A percentile compares a stretch with the other conserved stretches of the same genome.
phyloP scores from a whole-genome alignment of 1,284 basidiomycete genomes.

The Earliella scabrosa region DNA sequence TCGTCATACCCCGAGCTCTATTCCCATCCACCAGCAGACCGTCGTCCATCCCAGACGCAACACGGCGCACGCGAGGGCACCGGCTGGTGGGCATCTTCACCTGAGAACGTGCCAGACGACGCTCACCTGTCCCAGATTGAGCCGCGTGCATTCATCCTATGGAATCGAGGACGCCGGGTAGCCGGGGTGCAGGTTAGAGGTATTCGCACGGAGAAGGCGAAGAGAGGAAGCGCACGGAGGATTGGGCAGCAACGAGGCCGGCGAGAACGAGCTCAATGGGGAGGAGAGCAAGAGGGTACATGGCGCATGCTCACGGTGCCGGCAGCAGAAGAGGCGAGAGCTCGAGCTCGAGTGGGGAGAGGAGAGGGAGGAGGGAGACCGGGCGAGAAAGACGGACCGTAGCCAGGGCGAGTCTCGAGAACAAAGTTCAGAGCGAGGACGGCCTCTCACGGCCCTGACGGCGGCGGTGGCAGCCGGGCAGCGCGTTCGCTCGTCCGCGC shows the following conservation, averaged over 20 bases:
- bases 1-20: too few species aligned
- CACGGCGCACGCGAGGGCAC: neutral
- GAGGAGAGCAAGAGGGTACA: constrained; percentile 12
- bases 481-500: neutral
- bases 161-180: constrained; percentile 4
- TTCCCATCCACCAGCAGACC: too few species aligned
- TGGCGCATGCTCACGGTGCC: constrained; percentile 2
- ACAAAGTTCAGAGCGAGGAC: neutral
- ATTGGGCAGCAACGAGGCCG: constrained; percentile 10
- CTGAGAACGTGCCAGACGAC: neutral
- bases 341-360: neutral
- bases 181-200: neutral
- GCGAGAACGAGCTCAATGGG: constrained; percentile 12
- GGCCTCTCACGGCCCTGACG: neutral
- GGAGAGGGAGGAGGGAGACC: neutral
- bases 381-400: neutral
- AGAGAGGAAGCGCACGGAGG: constrained; percentile 13
- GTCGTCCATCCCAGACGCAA: too few species aligned
- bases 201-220: constrained; percentile 1
- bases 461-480: neutral
- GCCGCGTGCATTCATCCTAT: constrained; percentile 9
- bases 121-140: neutral
- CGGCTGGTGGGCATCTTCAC: neutral
- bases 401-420: neutral
- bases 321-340: neutral